phyloP scores from a whole-genome alignment of 2,329 filamentous ascomycete genomes.

The Xylaria sp. region DNA sequence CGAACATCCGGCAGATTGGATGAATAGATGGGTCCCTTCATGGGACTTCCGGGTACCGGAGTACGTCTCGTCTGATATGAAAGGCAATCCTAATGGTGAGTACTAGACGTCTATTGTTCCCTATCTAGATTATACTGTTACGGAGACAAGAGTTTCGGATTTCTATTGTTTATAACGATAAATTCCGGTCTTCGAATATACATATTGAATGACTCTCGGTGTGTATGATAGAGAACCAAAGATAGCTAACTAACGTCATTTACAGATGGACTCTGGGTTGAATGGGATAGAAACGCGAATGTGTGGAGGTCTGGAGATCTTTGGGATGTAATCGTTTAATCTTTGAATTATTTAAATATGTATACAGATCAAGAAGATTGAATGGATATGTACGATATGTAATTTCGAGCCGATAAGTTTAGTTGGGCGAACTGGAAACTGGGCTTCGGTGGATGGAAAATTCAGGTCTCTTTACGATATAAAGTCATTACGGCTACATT shows the following conservation, averaged over 20 bases:
- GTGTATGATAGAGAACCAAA: neutral
- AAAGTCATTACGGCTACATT: neutral
- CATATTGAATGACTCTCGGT: neutral
- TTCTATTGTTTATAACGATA: neutral
- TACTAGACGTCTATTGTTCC: neutral
- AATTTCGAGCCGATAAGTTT: neutral
- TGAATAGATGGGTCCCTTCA: neutral
- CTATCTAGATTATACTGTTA: neutral
- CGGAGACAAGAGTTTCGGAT: neutral
- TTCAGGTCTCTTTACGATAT: neutral
- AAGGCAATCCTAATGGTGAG: neutral
- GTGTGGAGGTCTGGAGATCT: neutral
- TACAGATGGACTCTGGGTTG: neutral
- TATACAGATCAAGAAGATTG: neutral
- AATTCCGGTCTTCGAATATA: neutral
- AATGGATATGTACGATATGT: neutral
- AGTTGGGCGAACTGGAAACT: no score
- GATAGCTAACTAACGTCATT: neutral
- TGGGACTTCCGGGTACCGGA: neutral
- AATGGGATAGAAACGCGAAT: neutral
- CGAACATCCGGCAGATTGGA: neutral
- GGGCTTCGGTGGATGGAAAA: neutral
- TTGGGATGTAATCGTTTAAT: no score
- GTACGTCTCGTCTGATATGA: neutral
- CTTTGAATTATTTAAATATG: no score